Percentiles rank a stretch among this genome's conserved stretches.
phyloP scores from a whole-genome alignment of 2,329 filamentous ascomycete species.

The Colletotrichum abscissum region DNA sequence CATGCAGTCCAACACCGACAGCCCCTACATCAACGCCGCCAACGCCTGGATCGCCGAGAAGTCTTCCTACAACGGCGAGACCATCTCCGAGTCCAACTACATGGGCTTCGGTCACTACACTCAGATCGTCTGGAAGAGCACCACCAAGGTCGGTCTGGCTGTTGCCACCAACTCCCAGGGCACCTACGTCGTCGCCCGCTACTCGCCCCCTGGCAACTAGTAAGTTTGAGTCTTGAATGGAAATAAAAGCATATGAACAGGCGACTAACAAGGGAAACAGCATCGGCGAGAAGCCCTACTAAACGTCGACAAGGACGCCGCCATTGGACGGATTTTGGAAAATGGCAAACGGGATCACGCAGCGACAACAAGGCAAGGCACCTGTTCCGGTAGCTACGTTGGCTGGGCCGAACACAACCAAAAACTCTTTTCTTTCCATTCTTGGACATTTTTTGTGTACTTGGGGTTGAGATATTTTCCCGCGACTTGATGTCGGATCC shows the following conservation, averaged over 20 bases:
- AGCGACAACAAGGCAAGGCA: neutral
- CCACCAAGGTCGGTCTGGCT: constrained; percentile 47
- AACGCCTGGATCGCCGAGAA: constrained; percentile 33
- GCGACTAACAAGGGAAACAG: neutral
- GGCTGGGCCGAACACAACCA: constrained; percentile 14
- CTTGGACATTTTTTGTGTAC: constrained; percentile 26
- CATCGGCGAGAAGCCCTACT: constrained; percentile 44
- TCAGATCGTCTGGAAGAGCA: constrained; percentile 45
- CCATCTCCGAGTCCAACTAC: constrained; percentile 32
- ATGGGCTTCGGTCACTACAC: constrained; percentile 44
- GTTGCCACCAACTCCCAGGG: constrained; percentile 42
- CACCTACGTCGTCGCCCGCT: constrained; percentile 47
- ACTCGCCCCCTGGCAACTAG: constrained; percentile 46
- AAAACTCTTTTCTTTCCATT: constrained; percentile 4
- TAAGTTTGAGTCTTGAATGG: constrained; percentile 15
- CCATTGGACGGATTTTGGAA: constrained; percentile 15
- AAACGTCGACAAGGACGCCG: constrained; percentile 5
- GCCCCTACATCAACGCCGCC: constrained; percentile 29
- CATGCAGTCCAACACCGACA: constrained; percentile 30
- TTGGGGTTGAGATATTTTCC: neutral
- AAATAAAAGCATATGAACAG: too few relatives aligned
- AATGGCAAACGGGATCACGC: constrained; percentile 1
- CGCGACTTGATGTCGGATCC: neutral
- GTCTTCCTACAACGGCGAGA: constrained; percentile 31
- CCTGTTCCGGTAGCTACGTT: neutral